Evolutionary conservation across 495 filamentous ascomycete species (phyloP).

Genomic region (Daldinia grandis): DNA sequence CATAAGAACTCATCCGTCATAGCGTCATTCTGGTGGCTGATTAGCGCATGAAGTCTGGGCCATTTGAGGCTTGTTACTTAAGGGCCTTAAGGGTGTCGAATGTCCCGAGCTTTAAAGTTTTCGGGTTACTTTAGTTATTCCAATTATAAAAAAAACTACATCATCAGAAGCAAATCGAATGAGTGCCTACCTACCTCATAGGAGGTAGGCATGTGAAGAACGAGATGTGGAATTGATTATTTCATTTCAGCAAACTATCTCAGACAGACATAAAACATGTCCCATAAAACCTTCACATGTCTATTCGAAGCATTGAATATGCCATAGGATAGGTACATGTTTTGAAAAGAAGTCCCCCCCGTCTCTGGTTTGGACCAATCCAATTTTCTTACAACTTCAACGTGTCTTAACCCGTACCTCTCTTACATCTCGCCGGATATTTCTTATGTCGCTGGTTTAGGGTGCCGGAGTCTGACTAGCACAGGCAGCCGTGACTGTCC

Average conservation of each 20-base stretch:
- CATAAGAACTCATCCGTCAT: slow-evolving; percentile 21
- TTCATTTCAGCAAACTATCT: background rate
- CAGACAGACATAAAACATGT: background rate
- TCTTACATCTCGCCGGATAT: background rate
- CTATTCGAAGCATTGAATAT: no score
- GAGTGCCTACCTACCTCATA: no score
- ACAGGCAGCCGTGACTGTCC: slow-evolving; percentile 43
- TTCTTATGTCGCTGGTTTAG: background rate
- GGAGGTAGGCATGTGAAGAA: no score
- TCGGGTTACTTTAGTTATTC: background rate
- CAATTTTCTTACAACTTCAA: background rate
- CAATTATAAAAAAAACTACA: background rate
- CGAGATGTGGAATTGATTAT: background rate
- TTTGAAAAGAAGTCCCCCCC: background rate
- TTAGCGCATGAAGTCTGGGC: slow-evolving; percentile 24
- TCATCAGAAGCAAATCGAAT: background rate
- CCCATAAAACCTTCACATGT: no score
- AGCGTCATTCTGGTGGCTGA: slow-evolving; percentile 26
- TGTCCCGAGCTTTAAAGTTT: background rate
- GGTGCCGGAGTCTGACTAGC: slow-evolving; percentile 20
- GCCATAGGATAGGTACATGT: no score
- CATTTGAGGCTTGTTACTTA: background rate
- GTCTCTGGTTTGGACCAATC: background rate
- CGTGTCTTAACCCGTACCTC: background rate
- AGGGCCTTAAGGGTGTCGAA: background rate